Percentiles rank a stretch among this genome's conserved stretches.
phyloP scores from a whole-genome alignment of 2,329 filamentous ascomycete genomes.

The Penicillium olsonii region DNA sequence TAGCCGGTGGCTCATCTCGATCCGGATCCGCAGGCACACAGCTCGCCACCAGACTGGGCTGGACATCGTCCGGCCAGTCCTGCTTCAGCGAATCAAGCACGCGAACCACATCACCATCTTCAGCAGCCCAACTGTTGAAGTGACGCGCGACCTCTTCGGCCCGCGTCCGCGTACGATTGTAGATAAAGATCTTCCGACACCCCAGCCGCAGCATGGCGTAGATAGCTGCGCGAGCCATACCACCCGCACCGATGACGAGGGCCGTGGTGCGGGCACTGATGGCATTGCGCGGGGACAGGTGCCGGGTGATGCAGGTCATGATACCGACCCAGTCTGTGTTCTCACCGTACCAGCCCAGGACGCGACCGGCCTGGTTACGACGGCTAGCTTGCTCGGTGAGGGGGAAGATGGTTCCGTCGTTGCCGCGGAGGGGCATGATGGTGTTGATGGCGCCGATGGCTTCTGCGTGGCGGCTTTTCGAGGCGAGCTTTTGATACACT shows the following conservation, averaged over 20 bases:
- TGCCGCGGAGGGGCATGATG: slow-evolving; percentile 44
- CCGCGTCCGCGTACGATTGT: slow-evolving; percentile 69
- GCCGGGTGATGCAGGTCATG: slow-evolving; percentile 43
- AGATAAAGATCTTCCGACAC: slow-evolving; percentile 73
- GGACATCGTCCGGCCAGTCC: slow-evolving; percentile 65
- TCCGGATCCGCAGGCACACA: slow-evolving; percentile 73
- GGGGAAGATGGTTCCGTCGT: slow-evolving; percentile 39
- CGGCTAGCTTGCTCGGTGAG: slow-evolving; percentile 43
- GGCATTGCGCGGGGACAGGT: slow-evolving; percentile 52
- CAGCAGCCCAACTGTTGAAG: slow-evolving; percentile 59
- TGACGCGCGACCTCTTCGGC: slow-evolving; percentile 68
- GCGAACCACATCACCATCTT: slow-evolving; percentile 41
- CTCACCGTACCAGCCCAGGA: slow-evolving; percentile 47
- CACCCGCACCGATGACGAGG: slow-evolving; percentile 61
- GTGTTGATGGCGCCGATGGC: slow-evolving; percentile 50
- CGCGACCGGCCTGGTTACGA: slow-evolving; percentile 44
- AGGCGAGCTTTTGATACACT: slow-evolving; percentile 38
- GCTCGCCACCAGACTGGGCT: slow-evolving; percentile 73
- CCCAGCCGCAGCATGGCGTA: slow-evolving; percentile 78
- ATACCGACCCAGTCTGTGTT: slow-evolving; percentile 50
- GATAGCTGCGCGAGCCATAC: slow-evolving; percentile 76
- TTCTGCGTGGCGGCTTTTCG: slow-evolving; percentile 45
- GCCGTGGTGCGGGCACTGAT: slow-evolving; percentile 55
- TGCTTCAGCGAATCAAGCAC: slow-evolving; percentile 62
- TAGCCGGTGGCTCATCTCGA: slow-evolving; percentile 63